Base-by-base conservation (phyloP, 345 rosid species). In the Citrus mangshanensis region DNA sequence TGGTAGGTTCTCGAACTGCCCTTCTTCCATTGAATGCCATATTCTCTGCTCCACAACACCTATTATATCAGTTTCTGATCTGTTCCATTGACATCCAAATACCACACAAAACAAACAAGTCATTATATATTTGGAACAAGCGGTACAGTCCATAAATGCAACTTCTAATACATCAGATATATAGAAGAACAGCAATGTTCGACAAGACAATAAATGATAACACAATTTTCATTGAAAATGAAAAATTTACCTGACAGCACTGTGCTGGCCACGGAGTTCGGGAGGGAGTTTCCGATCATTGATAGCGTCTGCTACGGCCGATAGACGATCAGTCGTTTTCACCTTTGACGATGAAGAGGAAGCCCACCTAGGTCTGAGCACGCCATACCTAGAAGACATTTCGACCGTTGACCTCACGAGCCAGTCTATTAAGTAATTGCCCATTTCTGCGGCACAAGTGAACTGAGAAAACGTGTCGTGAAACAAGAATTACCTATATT, bases 21-120 rank as follows among this genome's bases (percentile, higher is more conserved):
- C 99, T 85, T 93, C 98, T 82, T 93, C 95, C 97, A 95, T 95
- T 0, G 99, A 95, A 79, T 88, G 95, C 98, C 96, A 95, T 85
- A 95, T 93, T 82, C 96, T 88, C 67, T 84, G 99, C 91, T 95
- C 99, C 18, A 95, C 98, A 51, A 95, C 88, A 67, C 90, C 89
- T 64, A 84, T 75, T 66, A 95, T 90, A 72, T 95, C 99, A 4
- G 97, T 95, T 81, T 95, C 99, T 68, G 99, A 89, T 86, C 98
- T 93, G 89, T 69, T 78, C 70, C 78, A 49, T 68, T 64, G 13
- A 73, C 68, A 77, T 40, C 25, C 63, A 24, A 70, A 24, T 9
- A 46, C 27, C 3, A 14, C 27, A 13, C 18, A 14, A 42, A 18
- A 42, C 1, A 69, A 18, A 13, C 13, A 7, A 10, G 30, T 24